Base-by-base conservation (phyloP, 768 basidiomycete species). In the Mycena vulgaris region DNA sequence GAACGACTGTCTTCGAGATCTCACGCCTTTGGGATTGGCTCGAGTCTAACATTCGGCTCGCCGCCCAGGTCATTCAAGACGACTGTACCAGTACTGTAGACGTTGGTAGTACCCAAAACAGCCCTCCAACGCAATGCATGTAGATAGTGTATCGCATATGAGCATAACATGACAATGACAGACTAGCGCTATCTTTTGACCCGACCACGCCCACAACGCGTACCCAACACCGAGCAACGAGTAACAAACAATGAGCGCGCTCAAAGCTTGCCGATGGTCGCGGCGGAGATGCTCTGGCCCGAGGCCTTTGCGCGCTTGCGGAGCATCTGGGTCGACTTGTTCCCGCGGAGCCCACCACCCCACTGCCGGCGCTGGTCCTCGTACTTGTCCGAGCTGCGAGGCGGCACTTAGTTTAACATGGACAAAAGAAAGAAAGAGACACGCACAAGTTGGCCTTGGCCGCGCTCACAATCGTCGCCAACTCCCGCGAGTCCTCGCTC, bases 381-480 rank as follows among this genome's bases (percentile, higher is more conserved):
- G 84, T 95, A 95, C 85, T 97, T 98, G 83, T 95, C 94, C 64
- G 92, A 85, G 89, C 93, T 95, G 70, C 0, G 7, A 60, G 27
- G 61, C 1, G n/a, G 8, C 21, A 3, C 78, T 53, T 19, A 58
- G 14, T 78, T 53, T 19, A 58, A 40, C 17, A 45, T 2, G 45
- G 23, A 37, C 10, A 33, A 25, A 17, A 40, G 21, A 2, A 37
- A 35, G 23, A 13, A 30, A 42, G 37, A 48, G 37, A 58, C 30
- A 89, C 96, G 69, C 82, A 94, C 96, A 97, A 99, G 89, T 98
- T 99, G 71, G 95, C 95, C 88, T 98, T 98, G 75, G 95, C 90
- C 69, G 97, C 96, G 76, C 91, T 92, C 79, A 98, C 88, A 77
- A 99, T 88, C 74, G 93, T 98, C 48, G 95, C 92, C 63, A 98